Percentiles rank a stretch among this genome's conserved stretches.
phyloP scores from a whole-genome alignment of 1,139 yeast species.

The Diutina neorugosa region DNA sequence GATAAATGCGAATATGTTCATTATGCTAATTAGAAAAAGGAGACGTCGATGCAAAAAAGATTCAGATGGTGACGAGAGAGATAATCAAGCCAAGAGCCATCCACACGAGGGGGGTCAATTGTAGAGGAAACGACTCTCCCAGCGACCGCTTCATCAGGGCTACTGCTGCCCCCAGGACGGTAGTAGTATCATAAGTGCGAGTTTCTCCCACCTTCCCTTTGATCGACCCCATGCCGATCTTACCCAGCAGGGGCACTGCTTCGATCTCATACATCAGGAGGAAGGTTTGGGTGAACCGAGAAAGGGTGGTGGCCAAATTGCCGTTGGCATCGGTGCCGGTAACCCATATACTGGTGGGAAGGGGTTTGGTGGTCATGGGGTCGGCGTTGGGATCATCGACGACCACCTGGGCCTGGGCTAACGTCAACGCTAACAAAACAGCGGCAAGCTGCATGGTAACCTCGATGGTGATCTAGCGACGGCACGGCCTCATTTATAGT shows the following conservation, averaged over 20 bases:
- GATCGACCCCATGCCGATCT: neutral
- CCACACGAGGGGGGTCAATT: neutral
- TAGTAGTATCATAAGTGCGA: neutral
- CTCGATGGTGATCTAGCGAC: neutral
- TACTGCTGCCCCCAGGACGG: neutral
- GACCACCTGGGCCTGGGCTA: neutral
- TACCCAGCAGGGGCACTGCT: neutral
- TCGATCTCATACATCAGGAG: neutral
- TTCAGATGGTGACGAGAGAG: neutral
- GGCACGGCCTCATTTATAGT: neutral
- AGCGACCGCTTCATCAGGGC: neutral
- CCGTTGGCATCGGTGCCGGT: neutral
- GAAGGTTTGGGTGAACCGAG: constrained; percentile 1
- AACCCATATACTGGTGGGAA: constrained; percentile 2
- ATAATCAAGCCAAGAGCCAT: neutral
- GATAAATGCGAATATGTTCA: neutral
- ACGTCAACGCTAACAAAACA: neutral
- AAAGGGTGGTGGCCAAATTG: neutral
- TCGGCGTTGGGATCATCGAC: constrained; percentile 6
- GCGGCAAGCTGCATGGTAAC: neutral
- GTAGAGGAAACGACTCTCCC: neutral
- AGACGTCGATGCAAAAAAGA: neutral
- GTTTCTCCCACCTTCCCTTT: neutral
- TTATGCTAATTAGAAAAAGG: neutral
- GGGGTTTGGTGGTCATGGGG: constrained; percentile 7